Conservation (phyloP, 1,284 basidiomycete species). For the Somion occarium region DNA sequence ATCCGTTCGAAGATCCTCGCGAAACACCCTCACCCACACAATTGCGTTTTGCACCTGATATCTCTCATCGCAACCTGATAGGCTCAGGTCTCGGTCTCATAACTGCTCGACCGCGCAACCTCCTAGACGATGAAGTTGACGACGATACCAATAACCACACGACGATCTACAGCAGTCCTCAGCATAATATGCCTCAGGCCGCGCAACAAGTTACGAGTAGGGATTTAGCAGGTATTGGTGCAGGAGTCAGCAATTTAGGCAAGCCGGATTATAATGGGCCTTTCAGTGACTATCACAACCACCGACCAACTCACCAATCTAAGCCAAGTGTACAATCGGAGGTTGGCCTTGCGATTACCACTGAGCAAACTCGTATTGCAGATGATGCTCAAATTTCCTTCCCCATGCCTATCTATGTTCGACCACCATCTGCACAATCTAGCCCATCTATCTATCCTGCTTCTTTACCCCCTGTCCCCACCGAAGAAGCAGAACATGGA, state of each 20-base stretch:
- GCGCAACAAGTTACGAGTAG: not conserved
- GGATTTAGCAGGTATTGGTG: conserved; percentile 18
- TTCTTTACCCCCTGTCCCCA: conserved; percentile 31
- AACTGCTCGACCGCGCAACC: conserved; percentile 4
- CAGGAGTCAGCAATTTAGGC: conserved; percentile 12
- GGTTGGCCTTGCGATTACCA: conserved; percentile 18
- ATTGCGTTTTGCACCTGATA: conserved; percentile 14
- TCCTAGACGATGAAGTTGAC: conserved; percentile 19
- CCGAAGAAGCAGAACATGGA: conserved; percentile 24
- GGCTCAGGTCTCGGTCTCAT: conserved; percentile 14
- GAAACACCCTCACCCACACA: conserved; percentile 13
- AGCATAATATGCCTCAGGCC: not conserved
- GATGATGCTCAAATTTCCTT: conserved; percentile 14
- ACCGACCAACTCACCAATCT: conserved; percentile 10
- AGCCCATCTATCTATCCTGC: conserved; percentile 58
- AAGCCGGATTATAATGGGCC: conserved; percentile 15
- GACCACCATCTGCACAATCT: conserved; percentile 31
- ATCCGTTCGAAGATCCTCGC: conserved; percentile 26
- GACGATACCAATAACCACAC: not conserved
- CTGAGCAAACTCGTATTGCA: conserved; percentile 16
- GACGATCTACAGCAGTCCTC: not conserved
- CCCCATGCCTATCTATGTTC: conserved; percentile 19
- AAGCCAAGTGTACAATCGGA: conserved; percentile 14
- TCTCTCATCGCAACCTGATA: conserved; percentile 13
- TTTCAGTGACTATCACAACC: conserved; percentile 15